Base-by-base conservation (phyloP, 2,329 filamentous ascomycete species). In the Macrophomina tecta region DNA sequence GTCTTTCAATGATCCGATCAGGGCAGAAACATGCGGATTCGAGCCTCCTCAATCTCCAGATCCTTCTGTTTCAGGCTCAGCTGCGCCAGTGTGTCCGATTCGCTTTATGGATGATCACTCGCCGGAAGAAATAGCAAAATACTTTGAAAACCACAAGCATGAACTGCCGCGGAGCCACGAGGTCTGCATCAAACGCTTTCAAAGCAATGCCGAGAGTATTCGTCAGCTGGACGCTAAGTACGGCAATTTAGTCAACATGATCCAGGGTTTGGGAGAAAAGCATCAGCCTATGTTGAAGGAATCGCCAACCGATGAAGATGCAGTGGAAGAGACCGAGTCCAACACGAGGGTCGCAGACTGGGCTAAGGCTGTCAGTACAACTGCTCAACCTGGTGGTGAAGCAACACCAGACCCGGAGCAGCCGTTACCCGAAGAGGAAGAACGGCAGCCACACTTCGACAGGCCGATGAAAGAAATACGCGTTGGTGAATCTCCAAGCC, bases 141-240 rank as follows among this genome's bases (percentile, higher is more conserved):
- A 97, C 77, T 93, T 98, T 74, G 92, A 97, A 77, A 93, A 90
- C 63, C 94, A 97, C 82, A 97, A 97, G 78, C 94, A 98, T 79
- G 91, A 97, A 78, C 87, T 98, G 64, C 94, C 94, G 9, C 88
- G 94, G 72, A 97, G 93, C 76, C 94, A 98, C 79, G 93, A 96
- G 76, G 87, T 97, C 52, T 98, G 94, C 78, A 89, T 98, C 68
- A 90, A 91, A 74, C 88, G 94, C 67, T 97, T 97, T 76, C 92
- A 97, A 79, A 90, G 88, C 78, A 94, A 94, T 74, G 90, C 94
- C 72, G 87, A 91, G 69, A 91, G 94, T 74, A 91, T 97, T 74
- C 89, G 89, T 70, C 92, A 96, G 79, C 84, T 98, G 65, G 94
- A 98, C 77, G 92, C 92, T 69, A 98, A 97, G 78, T 98, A 97